A percentile compares a stretch with the other conserved stretches of the same genome.
These are phyloP conservation scores for Isochrysis galbana DNA, from an alignment of 78 protist genomes.

Conservation along the genomic window DNA sequence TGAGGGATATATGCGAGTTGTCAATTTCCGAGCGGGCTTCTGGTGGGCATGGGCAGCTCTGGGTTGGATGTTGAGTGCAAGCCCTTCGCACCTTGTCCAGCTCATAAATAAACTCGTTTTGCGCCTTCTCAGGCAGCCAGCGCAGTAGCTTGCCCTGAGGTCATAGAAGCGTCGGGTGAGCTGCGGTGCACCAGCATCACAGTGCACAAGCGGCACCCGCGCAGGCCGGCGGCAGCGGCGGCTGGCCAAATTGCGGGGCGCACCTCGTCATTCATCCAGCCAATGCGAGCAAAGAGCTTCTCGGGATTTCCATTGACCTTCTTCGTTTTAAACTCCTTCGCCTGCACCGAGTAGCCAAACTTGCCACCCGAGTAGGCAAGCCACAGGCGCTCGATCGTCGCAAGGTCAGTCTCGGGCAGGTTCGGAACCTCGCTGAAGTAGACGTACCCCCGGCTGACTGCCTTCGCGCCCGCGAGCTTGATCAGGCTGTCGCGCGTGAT, in stretches of 20 bases:
- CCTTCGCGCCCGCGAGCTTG: neutral
- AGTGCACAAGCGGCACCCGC: too few relatives aligned
- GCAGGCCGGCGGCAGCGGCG: too few relatives aligned
- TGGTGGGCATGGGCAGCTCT: too few relatives aligned
- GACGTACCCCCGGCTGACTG: neutral
- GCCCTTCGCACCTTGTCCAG: too few relatives aligned
- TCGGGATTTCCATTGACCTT: neutral
- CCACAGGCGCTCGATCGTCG: slow-evolving; percentile 16
- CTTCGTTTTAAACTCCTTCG: neutral
- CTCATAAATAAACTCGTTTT: slow-evolving; percentile 17
- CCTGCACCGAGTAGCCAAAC: slow-evolving; percentile 1
- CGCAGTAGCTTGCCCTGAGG: neutral
- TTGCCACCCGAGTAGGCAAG: neutral
- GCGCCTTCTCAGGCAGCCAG: neutral
- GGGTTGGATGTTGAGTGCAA: too few relatives aligned
- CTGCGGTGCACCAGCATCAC: too few relatives aligned
- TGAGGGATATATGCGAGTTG: too few relatives aligned
- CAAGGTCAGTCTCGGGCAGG: neutral
- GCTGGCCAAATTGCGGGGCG: too few relatives aligned
- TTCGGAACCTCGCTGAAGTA: neutral
- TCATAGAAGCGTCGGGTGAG: too few relatives aligned
- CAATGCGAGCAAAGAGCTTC: neutral
- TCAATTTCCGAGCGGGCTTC: too few relatives aligned
- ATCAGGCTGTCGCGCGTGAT: neutral
- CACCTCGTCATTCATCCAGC: neutral